Percentiles rank a stretch among this genome's conserved stretches.
phyloP scores from a whole-genome alignment of 257 asterid genomes.

The Asclepias syriaca region DNA sequence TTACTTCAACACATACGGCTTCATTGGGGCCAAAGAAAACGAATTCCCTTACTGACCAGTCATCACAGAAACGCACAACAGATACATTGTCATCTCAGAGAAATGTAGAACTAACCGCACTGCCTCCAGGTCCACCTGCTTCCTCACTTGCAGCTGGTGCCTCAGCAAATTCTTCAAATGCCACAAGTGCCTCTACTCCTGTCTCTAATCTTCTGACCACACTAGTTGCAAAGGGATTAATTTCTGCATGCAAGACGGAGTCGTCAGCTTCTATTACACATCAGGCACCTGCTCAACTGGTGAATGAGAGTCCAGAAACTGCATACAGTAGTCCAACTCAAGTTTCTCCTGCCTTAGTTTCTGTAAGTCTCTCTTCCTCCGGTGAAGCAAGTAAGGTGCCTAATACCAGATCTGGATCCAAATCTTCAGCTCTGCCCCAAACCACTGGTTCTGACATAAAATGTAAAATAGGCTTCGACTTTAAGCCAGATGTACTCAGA shows the following conservation, averaged over 20 bases:
- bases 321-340: slow-evolving; percentile 30
- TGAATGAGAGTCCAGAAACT: slow-evolving; percentile 34
- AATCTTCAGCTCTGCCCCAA: slow-evolving; percentile 24
- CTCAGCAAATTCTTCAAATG: slow-evolving; percentile 33
- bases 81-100: slow-evolving; percentile 25
- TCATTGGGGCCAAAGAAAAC: slow-evolving; percentile 13
- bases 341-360: slow-evolving; percentile 33
- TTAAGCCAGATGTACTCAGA: slow-evolving; percentile 59
- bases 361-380: slow-evolving; percentile 27
- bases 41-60: slow-evolving; percentile 10
- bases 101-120: slow-evolving; percentile 30
- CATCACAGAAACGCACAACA: slow-evolving; percentile 23
- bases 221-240: slow-evolving; percentile 73
- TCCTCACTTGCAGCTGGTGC: slow-evolving; percentile 28
- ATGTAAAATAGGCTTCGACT: slow-evolving; percentile 60
- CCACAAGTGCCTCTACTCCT: slow-evolving; percentile 49
- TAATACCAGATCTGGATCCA: slow-evolving; percentile 23
- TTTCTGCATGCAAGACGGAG: slow-evolving; percentile 55
- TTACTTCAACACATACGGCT: slow-evolving; percentile 17
- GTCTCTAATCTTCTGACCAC: slow-evolving; percentile 77
- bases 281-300: slow-evolving; percentile 29
- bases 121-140: slow-evolving; percentile 26
- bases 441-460: slow-evolving; percentile 29
- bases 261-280: slow-evolving; percentile 25
- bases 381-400: slow-evolving; percentile 23